phyloP scores from a whole-genome alignment of 257 asterid genomes.

The Salvia hispanica region DNA sequence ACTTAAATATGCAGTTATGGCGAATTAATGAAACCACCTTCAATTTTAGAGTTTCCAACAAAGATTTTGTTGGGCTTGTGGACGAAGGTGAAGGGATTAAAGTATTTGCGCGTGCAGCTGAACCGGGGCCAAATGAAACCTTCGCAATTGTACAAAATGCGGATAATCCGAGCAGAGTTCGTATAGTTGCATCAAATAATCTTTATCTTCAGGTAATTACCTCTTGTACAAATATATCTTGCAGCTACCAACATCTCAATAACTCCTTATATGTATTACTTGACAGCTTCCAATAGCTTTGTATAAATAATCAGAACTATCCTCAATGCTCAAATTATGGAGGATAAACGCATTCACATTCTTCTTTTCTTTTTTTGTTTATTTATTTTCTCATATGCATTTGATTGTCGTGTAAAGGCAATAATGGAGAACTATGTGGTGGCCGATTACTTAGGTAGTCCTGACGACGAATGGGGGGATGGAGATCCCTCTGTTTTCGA shows the following conservation, averaged over 20 bases:
- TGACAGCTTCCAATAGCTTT: neutral
- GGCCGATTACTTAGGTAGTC: constrained; percentile 43
- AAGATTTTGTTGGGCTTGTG: constrained; percentile 45
- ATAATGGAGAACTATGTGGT: constrained; percentile 38
- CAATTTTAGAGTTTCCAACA: constrained; percentile 50
- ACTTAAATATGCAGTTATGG: constrained; percentile 46
- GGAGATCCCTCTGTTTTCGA: constrained; percentile 47
- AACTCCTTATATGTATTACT: neutral
- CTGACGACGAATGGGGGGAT: constrained; percentile 39
- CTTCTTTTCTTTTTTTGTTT: neutral
- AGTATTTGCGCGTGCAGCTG: constrained; percentile 36
- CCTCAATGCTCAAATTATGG: neutral
- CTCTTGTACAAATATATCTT: neutral
- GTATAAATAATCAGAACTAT: neutral
- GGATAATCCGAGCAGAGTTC: constrained; percentile 38
- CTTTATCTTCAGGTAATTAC: constrained; percentile 43
- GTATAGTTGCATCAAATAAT: constrained; percentile 44
- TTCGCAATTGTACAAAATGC: constrained; percentile 34
- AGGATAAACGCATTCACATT: neutral
- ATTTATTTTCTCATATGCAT: neutral
- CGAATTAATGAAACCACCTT: constrained; percentile 48
- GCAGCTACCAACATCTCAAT: neutral
- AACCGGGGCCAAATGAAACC: constrained; percentile 41
- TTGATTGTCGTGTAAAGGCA: constrained; percentile 39
- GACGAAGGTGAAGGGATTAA: constrained; percentile 35